Percentiles rank a stretch among this genome's conserved stretches.
Conservation (phyloP, 371 early-diverging fungal species). For the Mucor velutinosus region DNA sequence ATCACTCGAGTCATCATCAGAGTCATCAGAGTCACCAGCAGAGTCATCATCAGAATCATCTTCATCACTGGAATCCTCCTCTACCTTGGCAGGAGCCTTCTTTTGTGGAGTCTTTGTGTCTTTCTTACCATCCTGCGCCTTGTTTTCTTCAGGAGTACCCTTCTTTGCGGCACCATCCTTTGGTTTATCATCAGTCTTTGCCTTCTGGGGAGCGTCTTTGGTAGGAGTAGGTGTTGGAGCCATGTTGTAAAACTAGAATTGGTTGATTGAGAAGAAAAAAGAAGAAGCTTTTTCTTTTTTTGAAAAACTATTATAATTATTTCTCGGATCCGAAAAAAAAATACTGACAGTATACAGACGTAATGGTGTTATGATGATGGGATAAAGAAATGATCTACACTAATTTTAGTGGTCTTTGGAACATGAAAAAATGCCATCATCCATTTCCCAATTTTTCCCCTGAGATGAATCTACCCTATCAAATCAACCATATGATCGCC, state of each 20-base stretch:
- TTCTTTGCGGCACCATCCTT: background rate
- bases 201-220: background rate
- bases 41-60: constrained; percentile 1
- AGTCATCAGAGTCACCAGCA: background rate
- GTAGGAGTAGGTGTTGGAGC: constrained; percentile 1
- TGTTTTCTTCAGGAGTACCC: background rate
- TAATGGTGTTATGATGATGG: constrained; percentile 4
- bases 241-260: background rate
- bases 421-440: background rate
- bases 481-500: background rate
- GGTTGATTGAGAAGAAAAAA: background rate
- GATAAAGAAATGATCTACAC: background rate
- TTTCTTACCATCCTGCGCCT: background rate
- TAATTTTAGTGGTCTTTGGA: background rate
- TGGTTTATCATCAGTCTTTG: background rate
- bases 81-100: background rate
- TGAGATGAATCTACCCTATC: background rate
- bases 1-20: background rate
- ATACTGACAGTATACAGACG: constrained; percentile 12
- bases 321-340: constrained; percentile 3
- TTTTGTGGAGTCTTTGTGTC: background rate
- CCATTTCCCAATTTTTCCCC: background rate
- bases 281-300: background rate
- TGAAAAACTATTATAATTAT: constrained; percentile 1
- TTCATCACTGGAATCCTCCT: background rate